Evolutionary conservation across 192 early-diverging fungal species (phyloP).

Genomic region (Podila horticola): DNA sequence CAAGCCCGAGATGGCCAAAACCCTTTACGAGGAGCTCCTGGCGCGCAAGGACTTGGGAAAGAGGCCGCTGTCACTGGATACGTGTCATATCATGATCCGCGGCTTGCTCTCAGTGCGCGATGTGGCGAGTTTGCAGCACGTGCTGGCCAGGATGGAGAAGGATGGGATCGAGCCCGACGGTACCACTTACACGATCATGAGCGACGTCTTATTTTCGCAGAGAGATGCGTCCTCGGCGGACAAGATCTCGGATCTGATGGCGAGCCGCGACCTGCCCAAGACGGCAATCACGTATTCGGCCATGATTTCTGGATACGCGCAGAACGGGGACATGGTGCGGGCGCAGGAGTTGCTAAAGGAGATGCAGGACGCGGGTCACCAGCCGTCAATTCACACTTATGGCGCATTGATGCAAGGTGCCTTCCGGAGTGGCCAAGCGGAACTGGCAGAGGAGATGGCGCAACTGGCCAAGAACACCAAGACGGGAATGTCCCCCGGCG

Average conservation of each 20-base stretch:
- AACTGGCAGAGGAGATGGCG: slow-evolving; percentile 40
- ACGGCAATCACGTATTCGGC: slow-evolving; percentile 32
- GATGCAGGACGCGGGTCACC: slow-evolving; percentile 19
- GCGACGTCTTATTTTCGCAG: slow-evolving; percentile 31
- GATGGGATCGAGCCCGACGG: slow-evolving; percentile 2
- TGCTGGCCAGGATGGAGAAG: slow-evolving; percentile 14
- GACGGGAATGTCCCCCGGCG: slow-evolving; percentile 19
- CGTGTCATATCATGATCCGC: slow-evolving; percentile 35
- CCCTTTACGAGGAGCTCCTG: slow-evolving; percentile 8
- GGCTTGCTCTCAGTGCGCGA: slow-evolving; percentile 35
- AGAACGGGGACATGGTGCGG: neutral
- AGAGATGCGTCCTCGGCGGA: slow-evolving; percentile 13
- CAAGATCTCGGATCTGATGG: slow-evolving; percentile 32
- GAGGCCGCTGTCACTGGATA: slow-evolving; percentile 3
- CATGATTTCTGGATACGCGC: slow-evolving; percentile 26
- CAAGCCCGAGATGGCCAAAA: slow-evolving; percentile 17
- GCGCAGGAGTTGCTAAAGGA: slow-evolving; percentile 14
- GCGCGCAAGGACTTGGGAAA: neutral
- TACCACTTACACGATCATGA: slow-evolving; percentile 27
- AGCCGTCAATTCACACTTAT: slow-evolving; percentile 31
- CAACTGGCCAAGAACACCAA: slow-evolving; percentile 12
- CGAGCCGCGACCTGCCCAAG: slow-evolving; percentile 1
- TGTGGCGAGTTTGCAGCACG: slow-evolving; percentile 1
- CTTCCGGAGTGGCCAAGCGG: slow-evolving; percentile 7
- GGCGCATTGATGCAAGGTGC: slow-evolving; percentile 49